Percentiles rank a stretch among this genome's conserved stretches.
phyloP scores from a whole-genome alignment of 495 filamentous ascomycete species.

The Neurospora sp. region DNA sequence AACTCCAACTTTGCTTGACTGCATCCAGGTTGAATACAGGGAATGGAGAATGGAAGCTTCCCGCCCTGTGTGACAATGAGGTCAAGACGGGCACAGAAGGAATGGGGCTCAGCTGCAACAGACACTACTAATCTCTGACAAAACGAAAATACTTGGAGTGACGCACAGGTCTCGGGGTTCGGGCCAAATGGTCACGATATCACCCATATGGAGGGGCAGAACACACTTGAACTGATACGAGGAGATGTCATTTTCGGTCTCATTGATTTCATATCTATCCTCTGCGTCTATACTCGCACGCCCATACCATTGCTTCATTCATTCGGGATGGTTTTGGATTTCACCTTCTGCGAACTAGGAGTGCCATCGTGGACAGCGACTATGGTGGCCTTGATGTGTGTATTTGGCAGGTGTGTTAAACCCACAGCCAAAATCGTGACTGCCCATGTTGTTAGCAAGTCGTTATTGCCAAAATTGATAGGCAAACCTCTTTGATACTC shows the following conservation, averaged over 20 bases:
- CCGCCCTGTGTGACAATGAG: background rate
- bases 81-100: background rate
- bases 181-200: background rate
- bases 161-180: background rate
- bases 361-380: background rate
- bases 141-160: background rate
- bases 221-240: background rate
- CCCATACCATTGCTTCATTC: background rate
- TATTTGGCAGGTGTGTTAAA: background rate
- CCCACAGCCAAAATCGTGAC: background rate
- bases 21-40: background rate
- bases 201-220: background rate
- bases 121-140: background rate
- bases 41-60: background rate
- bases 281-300: background rate
- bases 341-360: background rate
- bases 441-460: background rate
- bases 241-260: background rate
- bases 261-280: background rate
- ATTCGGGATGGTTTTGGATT: background rate
- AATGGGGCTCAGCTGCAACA: background rate
- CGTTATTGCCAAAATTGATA: background rate
- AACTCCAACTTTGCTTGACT: too few relatives aligned
- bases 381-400: background rate
- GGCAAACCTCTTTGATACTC: background rate